These are phyloP conservation scores for Leccinum rimulosum DNA, from an alignment of 768 basidiomycete genomes.

Conservation along the genomic window DNA sequence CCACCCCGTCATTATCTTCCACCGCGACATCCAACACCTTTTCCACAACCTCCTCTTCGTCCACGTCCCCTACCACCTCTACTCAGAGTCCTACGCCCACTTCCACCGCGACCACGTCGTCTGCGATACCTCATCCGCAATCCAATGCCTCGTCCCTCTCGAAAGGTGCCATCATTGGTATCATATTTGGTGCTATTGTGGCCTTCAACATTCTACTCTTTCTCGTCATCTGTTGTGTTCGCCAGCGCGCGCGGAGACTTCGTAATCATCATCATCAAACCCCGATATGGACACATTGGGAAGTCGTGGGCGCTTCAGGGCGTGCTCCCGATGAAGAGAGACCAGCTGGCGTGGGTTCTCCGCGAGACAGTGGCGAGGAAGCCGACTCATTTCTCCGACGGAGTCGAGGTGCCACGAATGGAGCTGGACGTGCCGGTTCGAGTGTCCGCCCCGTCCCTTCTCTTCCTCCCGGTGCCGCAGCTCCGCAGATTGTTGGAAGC, in stretches of 20 bases:
- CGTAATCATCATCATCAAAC: conserved; percentile 21
- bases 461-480: conserved; percentile 34
- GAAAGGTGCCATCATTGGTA: conserved; percentile 32
- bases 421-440: conserved; percentile 13
- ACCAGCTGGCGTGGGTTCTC: conserved; percentile 61
- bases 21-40: conserved; percentile 24
- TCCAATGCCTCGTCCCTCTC: conserved; percentile 31
- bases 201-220: conserved; percentile 59
- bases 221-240: conserved; percentile 34
- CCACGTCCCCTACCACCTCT: conserved; percentile 27
- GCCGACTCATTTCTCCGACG: conserved; percentile 59
- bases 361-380: conserved; percentile 69
- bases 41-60: conserved; percentile 27
- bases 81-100: conserved; percentile 24
- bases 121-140: conserved; percentile 23
- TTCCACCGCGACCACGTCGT: conserved; percentile 24
- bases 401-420: conserved; percentile 24
- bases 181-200: conserved; percentile 50
- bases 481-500: conserved; percentile 38
- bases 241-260: conserved; percentile 25
- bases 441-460: conserved; percentile 23
- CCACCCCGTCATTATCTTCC: conserved; percentile 30
- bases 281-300: conserved; percentile 44
- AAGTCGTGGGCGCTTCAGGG: conserved; percentile 35
- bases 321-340: conserved; percentile 30